phyloP scores from a whole-genome alignment of 73 alveolate species.

The Breviolum minutum region DNA sequence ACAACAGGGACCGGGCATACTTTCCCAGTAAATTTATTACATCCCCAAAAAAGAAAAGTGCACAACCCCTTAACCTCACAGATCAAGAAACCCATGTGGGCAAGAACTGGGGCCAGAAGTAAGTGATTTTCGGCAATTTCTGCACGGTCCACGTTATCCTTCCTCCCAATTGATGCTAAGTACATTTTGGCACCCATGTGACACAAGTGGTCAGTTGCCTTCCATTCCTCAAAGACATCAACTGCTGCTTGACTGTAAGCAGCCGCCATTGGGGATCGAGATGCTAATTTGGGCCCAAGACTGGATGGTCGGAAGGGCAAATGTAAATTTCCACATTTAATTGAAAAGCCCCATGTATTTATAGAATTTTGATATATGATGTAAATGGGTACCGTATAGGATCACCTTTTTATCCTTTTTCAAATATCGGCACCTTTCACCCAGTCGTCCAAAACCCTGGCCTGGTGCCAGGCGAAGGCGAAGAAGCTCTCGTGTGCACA shows the following conservation, averaged over 20 bases:
- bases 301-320: background rate
- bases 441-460: too few relatives aligned
- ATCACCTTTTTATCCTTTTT: too few relatives aligned
- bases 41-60: background rate
- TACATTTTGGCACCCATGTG: background rate
- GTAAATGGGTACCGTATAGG: background rate
- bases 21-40: too few relatives aligned
- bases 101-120: background rate
- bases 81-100: background rate
- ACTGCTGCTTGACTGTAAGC: background rate
- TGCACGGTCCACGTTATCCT: background rate
- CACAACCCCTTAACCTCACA: background rate
- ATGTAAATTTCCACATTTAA: background rate
- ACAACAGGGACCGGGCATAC: too few relatives aligned
- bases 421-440: too few relatives aligned
- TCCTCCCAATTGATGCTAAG: background rate
- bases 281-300: background rate
- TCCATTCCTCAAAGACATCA: constrained; percentile 5
- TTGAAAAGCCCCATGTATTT: background rate
- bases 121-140: background rate
- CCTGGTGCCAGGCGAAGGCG: too few relatives aligned
- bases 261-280: background rate
- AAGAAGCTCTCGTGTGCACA: background rate
- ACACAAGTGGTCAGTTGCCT: background rate
- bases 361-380: too few relatives aligned